Conservation (phyloP, 108 stramenopile genomes). For the Craspedostauros australis region DNA sequence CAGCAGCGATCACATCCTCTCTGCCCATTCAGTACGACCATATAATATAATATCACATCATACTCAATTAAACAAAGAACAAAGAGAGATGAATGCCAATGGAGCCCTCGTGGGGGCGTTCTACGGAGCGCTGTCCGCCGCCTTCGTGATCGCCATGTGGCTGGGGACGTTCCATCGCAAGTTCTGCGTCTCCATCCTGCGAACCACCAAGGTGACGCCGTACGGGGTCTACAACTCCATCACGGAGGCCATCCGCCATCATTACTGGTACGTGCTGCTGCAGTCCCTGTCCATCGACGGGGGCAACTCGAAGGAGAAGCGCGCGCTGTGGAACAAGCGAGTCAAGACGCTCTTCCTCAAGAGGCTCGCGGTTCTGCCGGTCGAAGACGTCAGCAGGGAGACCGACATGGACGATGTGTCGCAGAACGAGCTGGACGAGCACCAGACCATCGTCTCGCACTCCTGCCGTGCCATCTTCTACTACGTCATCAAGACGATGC, state of each 20-base stretch:
- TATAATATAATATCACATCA: too few relatives aligned
- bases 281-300: conserved; percentile 9
- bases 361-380: neutral
- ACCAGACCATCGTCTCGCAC: conserved; percentile 6
- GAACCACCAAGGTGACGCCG: conserved; percentile 1
- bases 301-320: neutral
- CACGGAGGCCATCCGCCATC: conserved; percentile 4
- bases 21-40: too few relatives aligned
- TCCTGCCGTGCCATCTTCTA: conserved; percentile 16
- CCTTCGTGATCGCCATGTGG: conserved; percentile 8
- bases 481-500: conserved; percentile 9
- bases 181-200: conserved; percentile 4
- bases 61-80: too few relatives aligned
- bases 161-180: conserved; percentile 11
- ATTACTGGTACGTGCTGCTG: conserved; percentile 10
- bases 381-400: too few relatives aligned
- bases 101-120: too few relatives aligned
- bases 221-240: conserved; percentile 14
- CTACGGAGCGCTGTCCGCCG: conserved; percentile 5
- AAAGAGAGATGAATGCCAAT: too few relatives aligned
- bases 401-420: too few relatives aligned
- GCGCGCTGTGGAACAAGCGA: neutral
- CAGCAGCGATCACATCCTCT: too few relatives aligned
- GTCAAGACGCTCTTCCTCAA: conserved; percentile 6
- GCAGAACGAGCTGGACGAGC: too few relatives aligned